Percentiles rank a stretch among this genome's conserved stretches.
Evolutionary conservation across 1,284 basidiomycete genomes (phyloP).

Genomic region (Puccinia triticina): DNA sequence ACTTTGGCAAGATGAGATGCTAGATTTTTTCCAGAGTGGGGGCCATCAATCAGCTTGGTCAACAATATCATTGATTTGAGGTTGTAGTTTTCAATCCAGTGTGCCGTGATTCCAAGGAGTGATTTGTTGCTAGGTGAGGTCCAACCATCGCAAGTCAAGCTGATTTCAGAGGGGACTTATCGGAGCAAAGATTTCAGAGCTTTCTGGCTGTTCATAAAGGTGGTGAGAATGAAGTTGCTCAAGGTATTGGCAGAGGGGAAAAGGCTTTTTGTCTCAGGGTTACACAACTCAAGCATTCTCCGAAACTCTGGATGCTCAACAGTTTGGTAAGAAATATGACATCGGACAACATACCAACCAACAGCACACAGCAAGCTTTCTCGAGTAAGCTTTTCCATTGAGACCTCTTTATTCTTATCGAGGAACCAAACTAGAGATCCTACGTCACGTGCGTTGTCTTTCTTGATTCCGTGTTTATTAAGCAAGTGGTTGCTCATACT

Average conservation of each 20-base stretch:
- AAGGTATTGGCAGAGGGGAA: background rate
- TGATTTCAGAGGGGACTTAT: background rate
- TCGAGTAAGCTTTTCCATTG: slow-evolving; percentile 4
- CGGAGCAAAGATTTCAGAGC: slow-evolving; percentile 6
- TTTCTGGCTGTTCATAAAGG: background rate
- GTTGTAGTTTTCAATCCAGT: slow-evolving; percentile 4
- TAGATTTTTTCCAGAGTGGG: slow-evolving; percentile 1
- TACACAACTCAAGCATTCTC: background rate
- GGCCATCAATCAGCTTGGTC: slow-evolving; percentile 7
- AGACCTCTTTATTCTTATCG: background rate
- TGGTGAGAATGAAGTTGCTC: background rate
- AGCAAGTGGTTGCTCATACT: slow-evolving; percentile 8
- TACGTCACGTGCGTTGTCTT: slow-evolving; percentile 11
- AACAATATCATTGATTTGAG: slow-evolving; percentile 6
- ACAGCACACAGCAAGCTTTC: slow-evolving; percentile 14
- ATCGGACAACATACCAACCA: background rate
- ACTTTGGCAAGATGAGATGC: background rate
- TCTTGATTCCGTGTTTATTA: slow-evolving; percentile 9
- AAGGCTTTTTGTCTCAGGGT: background rate
- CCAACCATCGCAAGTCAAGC: slow-evolving; percentile 25
- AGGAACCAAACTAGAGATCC: slow-evolving; percentile 7
- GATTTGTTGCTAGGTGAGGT: background rate
- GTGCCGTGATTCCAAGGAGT: background rate
- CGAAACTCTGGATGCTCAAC: background rate
- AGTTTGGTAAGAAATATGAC: slow-evolving; percentile 11